Percentiles rank a stretch among this genome's conserved stretches.
Evolutionary conservation across 352 stramenopile species (phyloP).

Genomic region (Paralagenidium karlingii): DNA sequence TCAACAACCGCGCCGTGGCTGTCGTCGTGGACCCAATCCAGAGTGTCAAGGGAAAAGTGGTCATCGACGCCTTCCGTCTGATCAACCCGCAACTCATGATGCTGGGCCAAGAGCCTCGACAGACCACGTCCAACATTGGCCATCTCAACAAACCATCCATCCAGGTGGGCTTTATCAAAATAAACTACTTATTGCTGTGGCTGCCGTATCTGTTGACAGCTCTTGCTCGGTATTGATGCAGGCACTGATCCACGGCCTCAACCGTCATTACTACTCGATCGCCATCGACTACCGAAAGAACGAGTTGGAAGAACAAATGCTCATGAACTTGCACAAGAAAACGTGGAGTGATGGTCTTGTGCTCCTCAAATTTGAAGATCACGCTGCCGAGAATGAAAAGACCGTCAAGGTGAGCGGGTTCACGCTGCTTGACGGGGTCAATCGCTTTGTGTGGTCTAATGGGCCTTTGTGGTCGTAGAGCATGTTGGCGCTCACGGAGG

Average conservation of each 20-base stretch:
- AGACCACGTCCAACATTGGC: slow-evolving; percentile 98
- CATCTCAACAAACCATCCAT: slow-evolving; percentile 99
- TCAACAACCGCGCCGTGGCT: slow-evolving; percentile 95
- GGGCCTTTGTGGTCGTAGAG: slow-evolving; percentile 19
- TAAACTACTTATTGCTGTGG: no score
- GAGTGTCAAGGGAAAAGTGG: slow-evolving; percentile 98
- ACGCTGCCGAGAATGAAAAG: slow-evolving; percentile 87
- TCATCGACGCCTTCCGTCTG: slow-evolving; percentile 99
- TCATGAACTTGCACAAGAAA: slow-evolving; percentile 98
- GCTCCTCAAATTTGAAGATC: slow-evolving; percentile 93
- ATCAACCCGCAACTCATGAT: slow-evolving; percentile 99
- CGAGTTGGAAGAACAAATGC: slow-evolving; percentile 99
- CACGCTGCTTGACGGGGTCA: not conserved
- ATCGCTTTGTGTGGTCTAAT: not conserved
- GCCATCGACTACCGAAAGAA: slow-evolving; percentile 98
- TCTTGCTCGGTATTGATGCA: slow-evolving; percentile 4
- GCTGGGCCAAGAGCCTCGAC: slow-evolving; percentile 94
- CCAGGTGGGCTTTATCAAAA: slow-evolving; percentile 62
- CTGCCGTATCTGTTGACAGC: not conserved
- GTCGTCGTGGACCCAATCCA: slow-evolving; percentile 99
- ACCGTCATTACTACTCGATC: slow-evolving; percentile 99
- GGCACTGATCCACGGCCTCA: slow-evolving; percentile 97
- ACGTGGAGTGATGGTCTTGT: slow-evolving; percentile 95
- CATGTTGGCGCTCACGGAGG: slow-evolving; percentile 92
- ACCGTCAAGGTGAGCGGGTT: slow-evolving; percentile 70